These are phyloP conservation scores for Heterobasidion annosum DNA, from an alignment of 1,284 basidiomycete genomes.

Conservation along the genomic window DNA sequence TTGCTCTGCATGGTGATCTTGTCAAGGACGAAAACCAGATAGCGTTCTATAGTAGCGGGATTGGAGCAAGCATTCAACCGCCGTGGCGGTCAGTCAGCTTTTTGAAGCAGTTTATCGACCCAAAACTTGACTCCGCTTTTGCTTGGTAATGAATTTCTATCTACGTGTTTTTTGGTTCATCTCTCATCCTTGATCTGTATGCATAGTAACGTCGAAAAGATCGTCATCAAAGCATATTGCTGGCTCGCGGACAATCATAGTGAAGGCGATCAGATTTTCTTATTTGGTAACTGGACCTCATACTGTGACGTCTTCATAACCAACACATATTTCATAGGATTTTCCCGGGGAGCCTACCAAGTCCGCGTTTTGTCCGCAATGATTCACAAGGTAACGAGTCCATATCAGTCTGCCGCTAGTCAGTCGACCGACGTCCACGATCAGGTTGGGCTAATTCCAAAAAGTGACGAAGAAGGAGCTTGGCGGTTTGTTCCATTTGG, in stretches of 20 bases:
- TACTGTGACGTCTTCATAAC: neutral
- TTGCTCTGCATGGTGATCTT: no score
- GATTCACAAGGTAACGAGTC: conserved; percentile 24
- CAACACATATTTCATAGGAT: conserved; percentile 20
- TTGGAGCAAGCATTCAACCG: conserved; percentile 22
- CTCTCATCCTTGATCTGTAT: neutral
- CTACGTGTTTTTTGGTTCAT: neutral
- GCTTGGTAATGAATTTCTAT: conserved; percentile 15
- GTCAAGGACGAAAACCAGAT: no score
- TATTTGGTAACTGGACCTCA: conserved; percentile 24
- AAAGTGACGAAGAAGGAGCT: conserved; percentile 25
- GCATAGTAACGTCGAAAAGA: conserved; percentile 15
- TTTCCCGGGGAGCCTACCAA: conserved; percentile 38
- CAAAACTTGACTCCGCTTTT: conserved; percentile 17
- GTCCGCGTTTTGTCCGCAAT: conserved; percentile 31
- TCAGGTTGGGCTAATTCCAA: conserved; percentile 23
- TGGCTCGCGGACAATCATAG: conserved; percentile 29
- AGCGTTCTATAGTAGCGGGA: conserved; percentile 22
- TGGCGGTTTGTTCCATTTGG: conserved; percentile 20
- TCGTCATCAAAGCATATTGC: conserved; percentile 24
- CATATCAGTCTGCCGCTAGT: neutral
- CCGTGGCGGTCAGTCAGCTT: conserved; percentile 16
- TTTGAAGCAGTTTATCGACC: conserved; percentile 10
- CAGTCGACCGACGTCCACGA: neutral
- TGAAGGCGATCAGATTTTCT: conserved; percentile 29